Conservation (phyloP, 306 rosid species). For the Vachellia pachyceras region DNA sequence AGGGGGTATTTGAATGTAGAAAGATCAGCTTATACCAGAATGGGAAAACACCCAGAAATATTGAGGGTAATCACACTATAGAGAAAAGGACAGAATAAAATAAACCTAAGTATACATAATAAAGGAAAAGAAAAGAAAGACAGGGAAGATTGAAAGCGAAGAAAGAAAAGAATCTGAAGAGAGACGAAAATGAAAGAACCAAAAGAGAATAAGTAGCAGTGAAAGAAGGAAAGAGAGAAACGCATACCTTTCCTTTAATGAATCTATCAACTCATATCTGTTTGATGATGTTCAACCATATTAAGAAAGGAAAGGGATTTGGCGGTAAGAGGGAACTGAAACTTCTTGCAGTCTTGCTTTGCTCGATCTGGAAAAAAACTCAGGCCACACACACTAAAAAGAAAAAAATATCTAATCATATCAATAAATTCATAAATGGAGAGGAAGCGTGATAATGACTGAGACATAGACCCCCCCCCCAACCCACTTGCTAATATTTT, state of each 20-base stretch:
- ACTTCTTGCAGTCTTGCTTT: neutral
- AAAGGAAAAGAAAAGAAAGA: neutral
- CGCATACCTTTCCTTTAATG: neutral
- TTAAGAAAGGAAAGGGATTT: neutral
- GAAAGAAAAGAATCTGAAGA: conserved; percentile 7
- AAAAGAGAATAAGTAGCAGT: neutral
- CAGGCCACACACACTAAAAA: neutral
- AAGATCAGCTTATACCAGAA: neutral
- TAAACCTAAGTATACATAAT: neutral
- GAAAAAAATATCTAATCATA: neutral
- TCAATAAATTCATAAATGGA: neutral
- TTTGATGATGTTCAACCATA: neutral
- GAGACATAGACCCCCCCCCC: neutral
- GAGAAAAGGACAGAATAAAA: neutral
- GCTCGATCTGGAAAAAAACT: neutral
- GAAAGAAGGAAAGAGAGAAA: neutral
- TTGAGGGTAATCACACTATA: neutral
- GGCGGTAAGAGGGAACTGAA: neutral
- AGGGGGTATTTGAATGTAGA: neutral
- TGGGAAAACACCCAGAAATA: neutral
- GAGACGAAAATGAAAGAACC: neutral
- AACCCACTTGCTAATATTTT: neutral
- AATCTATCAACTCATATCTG: neutral
- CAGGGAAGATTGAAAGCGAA: neutral
- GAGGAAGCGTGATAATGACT: neutral